Evolutionary conservation across 2,329 filamentous ascomycete species (phyloP).

Genomic region (Phialophora expanda): DNA sequence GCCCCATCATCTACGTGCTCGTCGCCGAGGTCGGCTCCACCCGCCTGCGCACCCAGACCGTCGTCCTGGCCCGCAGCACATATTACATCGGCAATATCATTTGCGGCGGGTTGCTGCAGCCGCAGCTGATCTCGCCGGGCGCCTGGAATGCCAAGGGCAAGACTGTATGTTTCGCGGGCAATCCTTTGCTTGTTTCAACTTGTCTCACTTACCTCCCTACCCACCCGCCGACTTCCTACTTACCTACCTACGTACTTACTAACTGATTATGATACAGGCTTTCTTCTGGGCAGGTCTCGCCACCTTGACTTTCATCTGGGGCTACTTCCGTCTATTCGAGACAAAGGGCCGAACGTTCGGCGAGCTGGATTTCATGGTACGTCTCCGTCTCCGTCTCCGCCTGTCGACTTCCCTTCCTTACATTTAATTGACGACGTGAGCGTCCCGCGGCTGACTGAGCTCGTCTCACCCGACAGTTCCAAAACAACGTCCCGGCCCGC

Average conservation of each 20-base stretch:
- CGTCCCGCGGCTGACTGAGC: not conserved
- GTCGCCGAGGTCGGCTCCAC: conserved; percentile 61
- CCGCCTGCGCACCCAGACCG: conserved; percentile 60
- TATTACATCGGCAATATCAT: conserved; percentile 54
- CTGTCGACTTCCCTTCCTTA: no score
- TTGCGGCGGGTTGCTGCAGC: conserved; percentile 43
- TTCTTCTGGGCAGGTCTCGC: conserved; percentile 41
- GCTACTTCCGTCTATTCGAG: conserved; percentile 51
- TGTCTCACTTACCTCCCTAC: not conserved
- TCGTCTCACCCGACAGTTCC: conserved; percentile 41
- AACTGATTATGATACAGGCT: conserved; percentile 10
- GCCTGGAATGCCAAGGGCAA: conserved; percentile 46
- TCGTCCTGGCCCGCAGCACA: conserved; percentile 57
- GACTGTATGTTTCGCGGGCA: conserved; percentile 19
- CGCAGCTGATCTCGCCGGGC: conserved; percentile 43
- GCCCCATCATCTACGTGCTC: conserved; percentile 61
- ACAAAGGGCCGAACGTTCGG: conserved; percentile 47
- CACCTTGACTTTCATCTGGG: conserved; percentile 47
- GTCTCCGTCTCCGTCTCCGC: not conserved
- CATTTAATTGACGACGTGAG: not conserved
- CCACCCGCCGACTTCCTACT: no score
- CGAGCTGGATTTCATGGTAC: conserved; percentile 48
- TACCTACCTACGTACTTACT: not conserved
- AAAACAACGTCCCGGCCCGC: conserved; percentile 43
- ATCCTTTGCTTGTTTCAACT: no score